Evolutionary conservation across 352 stramenopile species (phyloP).

Genomic region (Pythium rhizo-oryzae): DNA sequence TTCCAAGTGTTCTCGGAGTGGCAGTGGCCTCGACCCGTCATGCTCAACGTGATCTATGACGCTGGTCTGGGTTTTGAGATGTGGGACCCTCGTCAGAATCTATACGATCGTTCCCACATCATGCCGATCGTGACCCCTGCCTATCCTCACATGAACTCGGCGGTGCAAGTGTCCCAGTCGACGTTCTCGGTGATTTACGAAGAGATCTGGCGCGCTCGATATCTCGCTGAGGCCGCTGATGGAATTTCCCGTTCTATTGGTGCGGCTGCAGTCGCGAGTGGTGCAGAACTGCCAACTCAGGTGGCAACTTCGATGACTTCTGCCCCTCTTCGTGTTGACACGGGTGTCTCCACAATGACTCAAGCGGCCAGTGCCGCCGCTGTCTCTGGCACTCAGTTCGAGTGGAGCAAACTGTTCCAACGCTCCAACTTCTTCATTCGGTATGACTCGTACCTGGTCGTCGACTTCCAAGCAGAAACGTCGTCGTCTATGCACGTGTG

Average conservation of each 20-base stretch:
- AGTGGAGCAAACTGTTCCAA: conserved; percentile 77
- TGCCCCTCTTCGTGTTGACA: conserved; percentile 15
- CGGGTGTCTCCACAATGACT: conserved; percentile 3
- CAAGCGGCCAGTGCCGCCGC: conserved; percentile 15
- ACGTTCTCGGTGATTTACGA: conserved; percentile 94
- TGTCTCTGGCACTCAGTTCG: conserved; percentile 19
- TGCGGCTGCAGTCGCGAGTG: not conserved
- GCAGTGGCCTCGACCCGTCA: conserved; percentile 81
- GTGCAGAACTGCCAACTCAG: not conserved
- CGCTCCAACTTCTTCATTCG: conserved; percentile 85
- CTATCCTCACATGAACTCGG: conserved; percentile 98
- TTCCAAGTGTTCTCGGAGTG: conserved; percentile 87
- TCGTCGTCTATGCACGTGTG: conserved; percentile 75
- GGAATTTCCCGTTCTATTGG: conserved; percentile 50
- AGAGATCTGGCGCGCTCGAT: conserved; percentile 84
- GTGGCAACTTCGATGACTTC: not conserved
- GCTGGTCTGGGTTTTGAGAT: conserved; percentile 80
- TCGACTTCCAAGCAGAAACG: conserved; percentile 66
- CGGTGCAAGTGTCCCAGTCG: conserved; percentile 94
- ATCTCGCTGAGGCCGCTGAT: conserved; percentile 66
- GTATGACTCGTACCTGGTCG: conserved; percentile 77
- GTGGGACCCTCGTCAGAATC: conserved; percentile 86
- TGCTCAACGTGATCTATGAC: conserved; percentile 88
- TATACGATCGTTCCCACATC: conserved; percentile 92
- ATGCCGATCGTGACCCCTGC: conserved; percentile 99